Base-by-base conservation (phyloP, 2,329 filamentous ascomycete genomes). In the Sporothrix inflata region DNA sequence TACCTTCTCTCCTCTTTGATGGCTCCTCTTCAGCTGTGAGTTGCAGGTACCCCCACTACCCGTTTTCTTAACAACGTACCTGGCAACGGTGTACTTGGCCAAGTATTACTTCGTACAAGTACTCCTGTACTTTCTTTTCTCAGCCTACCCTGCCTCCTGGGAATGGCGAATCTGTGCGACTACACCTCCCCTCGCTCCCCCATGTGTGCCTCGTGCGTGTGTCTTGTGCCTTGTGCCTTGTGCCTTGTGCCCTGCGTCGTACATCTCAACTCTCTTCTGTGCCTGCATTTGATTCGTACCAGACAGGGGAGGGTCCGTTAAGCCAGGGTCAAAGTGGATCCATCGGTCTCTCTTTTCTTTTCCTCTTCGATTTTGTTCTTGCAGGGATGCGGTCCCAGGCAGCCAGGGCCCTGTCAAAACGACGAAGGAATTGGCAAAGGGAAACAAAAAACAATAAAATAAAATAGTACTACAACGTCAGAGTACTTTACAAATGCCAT, bases 401-500 rank as follows among this genome's bases (percentile, higher is more conserved):
- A n/a, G n/a, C n/a, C n/a, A 34, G 24, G 14, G 53, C 27, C 27
- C 27, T 57, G 53, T n/a, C 53, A 57, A 16, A 30, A 6, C 30
- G 30, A 34, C 30, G 30, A 34, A 53, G n/a, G 24, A 53, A 53
- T 24, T 6, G 7, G 19, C 14, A 12, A 57, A 34, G 16, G 27
- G 34, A 57, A 4, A 57, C 19, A 34, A 57, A 57, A 19, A 30
- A 30, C 4, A 65, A 16, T 19, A 45, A 42, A 21, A 45, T 45
- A 47, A 47, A 47, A 19, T 65, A 45, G 60, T 21, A 45, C 60
- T 65, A n/a, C 60, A 24, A 65, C 60, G 21, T 27, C 38, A 45
- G 30, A 24, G 0, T 8, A n/a, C 19, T 19, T n/a, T n/a, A n/a
- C 1, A 19, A 57, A 30, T 55, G 53, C 49, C 49, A 53, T 53